These are phyloP conservation scores for Rhynchosporium graminicola DNA, from an alignment of 2,329 filamentous ascomycete genomes.

Conservation along the genomic window DNA sequence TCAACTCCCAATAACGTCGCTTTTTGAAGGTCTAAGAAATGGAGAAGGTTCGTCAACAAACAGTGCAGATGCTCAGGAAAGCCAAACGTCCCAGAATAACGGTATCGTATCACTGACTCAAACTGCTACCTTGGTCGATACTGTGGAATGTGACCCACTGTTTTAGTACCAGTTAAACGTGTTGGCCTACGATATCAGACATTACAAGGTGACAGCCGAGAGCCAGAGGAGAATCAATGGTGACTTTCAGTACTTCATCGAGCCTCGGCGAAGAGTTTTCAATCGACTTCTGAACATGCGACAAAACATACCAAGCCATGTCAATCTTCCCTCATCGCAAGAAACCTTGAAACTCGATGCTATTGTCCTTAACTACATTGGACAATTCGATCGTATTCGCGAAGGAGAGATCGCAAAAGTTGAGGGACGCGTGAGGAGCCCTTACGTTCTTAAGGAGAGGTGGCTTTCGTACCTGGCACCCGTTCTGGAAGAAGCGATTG, in stretches of 20 bases:
- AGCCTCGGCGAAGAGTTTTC: not conserved
- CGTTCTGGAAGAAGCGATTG: not conserved
- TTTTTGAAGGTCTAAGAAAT: not conserved
- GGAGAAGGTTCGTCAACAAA: not conserved
- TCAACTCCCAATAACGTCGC: too few relatives aligned
- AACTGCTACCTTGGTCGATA: not conserved
- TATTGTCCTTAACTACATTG: not conserved
- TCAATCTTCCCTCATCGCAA: not conserved
- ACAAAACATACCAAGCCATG: not conserved
- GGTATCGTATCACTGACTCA: not conserved
- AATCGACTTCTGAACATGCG: not conserved
- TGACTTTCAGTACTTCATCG: not conserved
- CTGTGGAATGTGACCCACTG: not conserved
- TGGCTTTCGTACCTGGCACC: slow-evolving; percentile 1
- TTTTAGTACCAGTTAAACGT: not conserved
- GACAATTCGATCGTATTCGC: not conserved
- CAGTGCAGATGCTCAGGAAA: not conserved
- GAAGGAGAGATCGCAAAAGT: too few relatives aligned
- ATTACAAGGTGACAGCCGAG: not conserved
- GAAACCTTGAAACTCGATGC: not conserved
- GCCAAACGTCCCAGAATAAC: not conserved
- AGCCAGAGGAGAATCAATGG: not conserved
- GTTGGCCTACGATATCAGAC: slow-evolving; percentile 8
- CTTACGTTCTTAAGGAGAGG: not conserved
- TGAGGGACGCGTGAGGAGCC: not conserved